phyloP scores from a whole-genome alignment of 495 filamentous ascomycete genomes.

The Lasiosphaeria hispida region DNA sequence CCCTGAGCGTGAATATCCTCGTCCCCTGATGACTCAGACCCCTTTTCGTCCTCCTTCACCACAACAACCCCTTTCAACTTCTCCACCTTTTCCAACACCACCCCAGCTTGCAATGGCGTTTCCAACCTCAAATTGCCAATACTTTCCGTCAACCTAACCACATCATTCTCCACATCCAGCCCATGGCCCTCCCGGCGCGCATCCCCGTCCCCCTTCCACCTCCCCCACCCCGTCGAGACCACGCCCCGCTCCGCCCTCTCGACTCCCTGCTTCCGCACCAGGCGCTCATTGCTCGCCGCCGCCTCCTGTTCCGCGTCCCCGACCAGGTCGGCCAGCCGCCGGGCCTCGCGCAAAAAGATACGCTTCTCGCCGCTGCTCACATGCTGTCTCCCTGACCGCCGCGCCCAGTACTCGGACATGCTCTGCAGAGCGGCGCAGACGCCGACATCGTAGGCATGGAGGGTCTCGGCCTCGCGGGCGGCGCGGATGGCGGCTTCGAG shows the following conservation, averaged over 20 bases:
- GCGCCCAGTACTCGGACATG: constrained; percentile 9
- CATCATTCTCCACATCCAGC: neutral
- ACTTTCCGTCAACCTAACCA: neutral
- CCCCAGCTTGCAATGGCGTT: neutral
- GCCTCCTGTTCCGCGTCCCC: constrained; percentile 5
- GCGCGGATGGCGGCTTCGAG: neutral
- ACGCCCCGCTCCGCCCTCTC: neutral
- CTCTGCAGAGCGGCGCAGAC: constrained; percentile 14
- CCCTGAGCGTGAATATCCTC: too few species aligned
- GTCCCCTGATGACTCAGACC: neutral
- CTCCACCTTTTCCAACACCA: too few species aligned
- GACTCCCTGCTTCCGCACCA: neutral
- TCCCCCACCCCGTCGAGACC: neutral
- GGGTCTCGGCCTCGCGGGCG: constrained; percentile 9
- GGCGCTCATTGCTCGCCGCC: neutral
- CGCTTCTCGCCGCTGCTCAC: constrained; percentile 21
- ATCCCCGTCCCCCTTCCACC: neutral
- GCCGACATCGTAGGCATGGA: constrained; percentile 23
- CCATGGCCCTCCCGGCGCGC: too few species aligned
- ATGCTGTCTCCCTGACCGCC: neutral
- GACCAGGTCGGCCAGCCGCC: constrained; percentile 8
- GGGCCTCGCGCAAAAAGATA: constrained; percentile 20
- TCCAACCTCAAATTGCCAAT: neutral
- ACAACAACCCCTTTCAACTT: neutral
- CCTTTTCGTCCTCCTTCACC: neutral